phyloP scores from a whole-genome alignment of 306 rosid species.

The Medicago lupulina region DNA sequence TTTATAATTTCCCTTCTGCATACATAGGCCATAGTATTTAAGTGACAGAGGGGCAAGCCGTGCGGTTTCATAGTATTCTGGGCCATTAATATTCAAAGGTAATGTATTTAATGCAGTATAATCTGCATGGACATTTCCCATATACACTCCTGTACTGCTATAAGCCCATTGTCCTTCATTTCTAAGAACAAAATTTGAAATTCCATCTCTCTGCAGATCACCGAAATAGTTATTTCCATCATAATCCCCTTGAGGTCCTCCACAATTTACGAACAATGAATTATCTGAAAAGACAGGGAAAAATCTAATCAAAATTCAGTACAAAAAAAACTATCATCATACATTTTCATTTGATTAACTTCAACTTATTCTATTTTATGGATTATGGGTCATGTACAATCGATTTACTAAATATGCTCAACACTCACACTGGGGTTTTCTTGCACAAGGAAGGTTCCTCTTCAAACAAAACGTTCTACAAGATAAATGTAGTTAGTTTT shows the following conservation, averaged over 20 bases:
- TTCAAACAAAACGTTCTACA: conserved; percentile 64
- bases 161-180: no score
- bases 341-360: conserved; percentile 30
- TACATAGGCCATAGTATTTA: conserved; percentile 74
- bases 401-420: conserved; percentile 15
- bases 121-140: no score
- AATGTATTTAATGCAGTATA: no score
- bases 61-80: conserved; percentile 57
- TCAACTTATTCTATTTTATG: conserved; percentile 24
- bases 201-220: conserved; percentile 22
- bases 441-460: conserved; percentile 69
- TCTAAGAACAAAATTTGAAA: conserved; percentile 47
- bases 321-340: not conserved
- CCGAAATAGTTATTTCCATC: no score
- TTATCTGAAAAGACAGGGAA: conserved; percentile 52
- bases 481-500: conserved; percentile 35
- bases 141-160: no score
- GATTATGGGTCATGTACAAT: conserved; percentile 17
- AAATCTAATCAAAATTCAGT: not conserved
- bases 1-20: conserved; percentile 71
- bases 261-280: conserved; percentile 75
- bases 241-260: conserved; percentile 46
- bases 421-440: conserved; percentile 59
- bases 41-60: conserved; percentile 78
- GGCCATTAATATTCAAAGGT: conserved; percentile 50